Percentiles rank a stretch among this genome's conserved stretches.
phyloP scores from a whole-genome alignment of 2,329 filamentous ascomycete species.

The Lecanicillium sp. region DNA sequence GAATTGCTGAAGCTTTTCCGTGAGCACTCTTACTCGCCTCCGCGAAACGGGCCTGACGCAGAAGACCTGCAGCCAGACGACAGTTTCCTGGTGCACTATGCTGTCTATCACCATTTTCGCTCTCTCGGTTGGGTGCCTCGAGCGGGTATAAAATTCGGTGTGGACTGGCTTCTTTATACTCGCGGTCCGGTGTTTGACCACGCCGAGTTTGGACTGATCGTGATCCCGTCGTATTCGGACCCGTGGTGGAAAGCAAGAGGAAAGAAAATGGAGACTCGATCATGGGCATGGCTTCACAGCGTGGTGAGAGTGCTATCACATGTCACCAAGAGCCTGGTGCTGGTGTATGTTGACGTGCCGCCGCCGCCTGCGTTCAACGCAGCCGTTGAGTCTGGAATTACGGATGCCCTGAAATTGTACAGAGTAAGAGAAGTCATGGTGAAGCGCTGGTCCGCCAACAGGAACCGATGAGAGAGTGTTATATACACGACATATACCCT shows the following conservation, averaged over 20 bases:
- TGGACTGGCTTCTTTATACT: slow-evolving; percentile 91
- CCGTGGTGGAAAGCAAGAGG: slow-evolving; percentile 61
- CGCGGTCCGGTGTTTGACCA: slow-evolving; percentile 91
- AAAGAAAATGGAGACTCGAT: slow-evolving; percentile 41
- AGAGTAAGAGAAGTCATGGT: slow-evolving; percentile 74
- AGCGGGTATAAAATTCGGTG: slow-evolving; percentile 87
- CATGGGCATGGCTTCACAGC: slow-evolving; percentile 82
- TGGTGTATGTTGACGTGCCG: slow-evolving; percentile 90
- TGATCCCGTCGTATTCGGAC: slow-evolving; percentile 77
- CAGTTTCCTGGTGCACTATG: slow-evolving; percentile 78
- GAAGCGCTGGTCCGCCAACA: slow-evolving; percentile 77
- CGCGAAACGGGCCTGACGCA: slow-evolving; percentile 33
- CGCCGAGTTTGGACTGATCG: slow-evolving; percentile 82
- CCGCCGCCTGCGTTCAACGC: slow-evolving; percentile 48
- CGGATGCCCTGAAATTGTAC: slow-evolving; percentile 60
- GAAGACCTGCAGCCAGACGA: slow-evolving; percentile 63
- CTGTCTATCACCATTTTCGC: slow-evolving; percentile 91
- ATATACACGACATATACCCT: slow-evolving; percentile 13
- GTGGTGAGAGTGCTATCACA: slow-evolving; percentile 85
- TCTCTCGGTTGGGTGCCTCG: slow-evolving; percentile 93
- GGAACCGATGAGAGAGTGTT: slow-evolving; percentile 45
- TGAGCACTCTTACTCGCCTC: slow-evolving; percentile 63
- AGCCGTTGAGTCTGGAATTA: slow-evolving; percentile 49
- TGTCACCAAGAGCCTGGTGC: slow-evolving; percentile 81
- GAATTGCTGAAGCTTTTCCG: slow-evolving; percentile 64